These are phyloP conservation scores for Solanum pinnatisectum DNA, from an alignment of 257 asterid genomes.

Conservation along the genomic window DNA sequence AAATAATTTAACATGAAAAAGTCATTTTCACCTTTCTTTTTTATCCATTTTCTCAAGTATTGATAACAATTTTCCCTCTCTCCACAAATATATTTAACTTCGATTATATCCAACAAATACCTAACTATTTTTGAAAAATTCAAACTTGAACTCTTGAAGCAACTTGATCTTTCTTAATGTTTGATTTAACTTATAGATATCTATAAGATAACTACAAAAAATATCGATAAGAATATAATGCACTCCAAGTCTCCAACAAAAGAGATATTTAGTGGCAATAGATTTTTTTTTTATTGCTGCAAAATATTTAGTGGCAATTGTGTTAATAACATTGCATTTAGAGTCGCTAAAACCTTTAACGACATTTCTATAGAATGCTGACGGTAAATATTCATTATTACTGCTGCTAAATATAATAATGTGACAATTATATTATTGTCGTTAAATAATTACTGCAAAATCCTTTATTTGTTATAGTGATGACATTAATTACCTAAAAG, in stretches of 20 bases:
- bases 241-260: background rate
- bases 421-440: background rate
- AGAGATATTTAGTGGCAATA: too few relatives aligned
- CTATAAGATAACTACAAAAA: background rate
- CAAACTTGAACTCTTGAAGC: background rate
- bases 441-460: too few relatives aligned
- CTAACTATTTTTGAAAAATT: background rate
- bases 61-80: background rate
- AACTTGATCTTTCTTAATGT: background rate
- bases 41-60: background rate
- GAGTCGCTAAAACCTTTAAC: background rate
- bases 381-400: too few relatives aligned
- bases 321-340: too few relatives aligned
- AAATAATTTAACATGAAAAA: background rate
- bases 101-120: background rate
- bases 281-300: too few relatives aligned
- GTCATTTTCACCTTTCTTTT: background rate
- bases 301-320: background rate
- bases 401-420: too few relatives aligned
- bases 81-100: background rate
- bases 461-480: too few relatives aligned
- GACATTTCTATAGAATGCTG: background rate
- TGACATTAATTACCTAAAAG: background rate
- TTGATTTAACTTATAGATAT: background rate
- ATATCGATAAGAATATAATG: background rate